Conservation (phyloP, 176 grass and related monocot species). For the Oryza glumipatula region DNA sequence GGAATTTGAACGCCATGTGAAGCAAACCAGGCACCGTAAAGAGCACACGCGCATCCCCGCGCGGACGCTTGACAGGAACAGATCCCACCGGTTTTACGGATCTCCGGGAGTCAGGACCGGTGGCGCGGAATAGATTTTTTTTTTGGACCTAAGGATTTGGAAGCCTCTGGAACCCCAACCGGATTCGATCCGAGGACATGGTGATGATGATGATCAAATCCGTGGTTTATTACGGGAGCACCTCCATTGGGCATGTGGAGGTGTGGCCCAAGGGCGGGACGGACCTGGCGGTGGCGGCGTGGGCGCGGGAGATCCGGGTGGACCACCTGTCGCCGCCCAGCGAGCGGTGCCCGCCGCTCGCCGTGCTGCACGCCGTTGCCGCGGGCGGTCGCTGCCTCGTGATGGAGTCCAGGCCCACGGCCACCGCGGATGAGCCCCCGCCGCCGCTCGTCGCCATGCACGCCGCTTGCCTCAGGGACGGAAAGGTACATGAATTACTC, state of each 20-base stretch:
- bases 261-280: slow-evolving; percentile 67
- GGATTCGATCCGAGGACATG: slow-evolving; percentile 50
- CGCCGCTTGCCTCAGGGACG: slow-evolving; percentile 66
- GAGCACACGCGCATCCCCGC: background rate
- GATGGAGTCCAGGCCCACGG: slow-evolving; percentile 61
- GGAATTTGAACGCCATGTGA: background rate
- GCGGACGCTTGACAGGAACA: slow-evolving; percentile 36
- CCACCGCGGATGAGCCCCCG: slow-evolving; percentile 42
- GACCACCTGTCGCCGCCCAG: slow-evolving; percentile 61
- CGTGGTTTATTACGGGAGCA: slow-evolving; percentile 62
- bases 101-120: slow-evolving; percentile 6
- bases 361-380: slow-evolving; percentile 63
- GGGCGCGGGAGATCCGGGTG: slow-evolving; percentile 67
- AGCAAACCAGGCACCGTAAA: background rate
- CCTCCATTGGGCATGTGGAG: slow-evolving; percentile 69
- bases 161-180: background rate
- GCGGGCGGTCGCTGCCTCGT: slow-evolving; percentile 55
- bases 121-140: slow-evolving; percentile 14
- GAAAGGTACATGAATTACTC: slow-evolving; percentile 72
- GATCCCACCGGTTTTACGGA: slow-evolving; percentile 40
- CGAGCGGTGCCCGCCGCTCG: slow-evolving; percentile 78
- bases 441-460: slow-evolving; percentile 62
- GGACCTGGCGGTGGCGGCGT: slow-evolving; percentile 34
- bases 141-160: slow-evolving; percentile 26
- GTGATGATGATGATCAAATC: slow-evolving; percentile 78